phyloP scores from a whole-genome alignment of 306 rosid species.

The Cucurbita argyrosperma region DNA sequence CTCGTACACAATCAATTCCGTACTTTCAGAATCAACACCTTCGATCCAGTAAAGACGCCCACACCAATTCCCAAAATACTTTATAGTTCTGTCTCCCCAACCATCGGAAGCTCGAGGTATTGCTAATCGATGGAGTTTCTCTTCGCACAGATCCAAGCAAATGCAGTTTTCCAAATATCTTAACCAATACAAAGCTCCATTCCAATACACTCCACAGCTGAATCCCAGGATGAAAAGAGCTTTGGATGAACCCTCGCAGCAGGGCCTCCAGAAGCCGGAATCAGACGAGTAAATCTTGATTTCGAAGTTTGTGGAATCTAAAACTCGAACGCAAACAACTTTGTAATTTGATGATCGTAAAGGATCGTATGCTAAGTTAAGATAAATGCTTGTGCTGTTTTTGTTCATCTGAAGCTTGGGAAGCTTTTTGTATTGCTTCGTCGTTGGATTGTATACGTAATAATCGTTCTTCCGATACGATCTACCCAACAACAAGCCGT shows the following conservation, averaged over 20 bases:
- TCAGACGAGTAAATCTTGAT: slow-evolving; percentile 18
- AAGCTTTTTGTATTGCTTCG: not conserved
- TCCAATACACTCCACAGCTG: slow-evolving; percentile 11
- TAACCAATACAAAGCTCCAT: slow-evolving; percentile 17
- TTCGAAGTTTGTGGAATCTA: not conserved
- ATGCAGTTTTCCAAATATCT: not conserved
- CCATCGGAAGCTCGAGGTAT: not conserved
- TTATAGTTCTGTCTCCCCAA: not conserved
- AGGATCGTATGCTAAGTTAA: slow-evolving; percentile 17
- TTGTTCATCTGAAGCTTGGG: not conserved
- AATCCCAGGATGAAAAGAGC: too few relatives aligned
- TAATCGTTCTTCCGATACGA: too few relatives aligned
- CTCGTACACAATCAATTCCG: too few relatives aligned
- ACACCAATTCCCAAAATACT: not conserved
- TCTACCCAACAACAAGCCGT: slow-evolving; percentile 10
- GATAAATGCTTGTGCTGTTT: not conserved
- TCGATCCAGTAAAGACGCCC: too few relatives aligned
- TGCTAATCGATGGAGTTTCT: slow-evolving; percentile 5
- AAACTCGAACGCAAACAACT: slow-evolving; percentile 8
- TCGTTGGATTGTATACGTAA: slow-evolving; percentile 7
- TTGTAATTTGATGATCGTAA: slow-evolving; percentile 5
- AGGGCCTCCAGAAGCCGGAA: slow-evolving; percentile 12
- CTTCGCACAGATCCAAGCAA: slow-evolving; percentile 2
- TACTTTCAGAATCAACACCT: too few relatives aligned
- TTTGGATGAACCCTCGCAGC: too few relatives aligned